Evolutionary conservation across 1,284 basidiomycete species (phyloP), one percentile per base, ranked within the genome.

Genomic region (Rhodotorula sp.): DNA sequence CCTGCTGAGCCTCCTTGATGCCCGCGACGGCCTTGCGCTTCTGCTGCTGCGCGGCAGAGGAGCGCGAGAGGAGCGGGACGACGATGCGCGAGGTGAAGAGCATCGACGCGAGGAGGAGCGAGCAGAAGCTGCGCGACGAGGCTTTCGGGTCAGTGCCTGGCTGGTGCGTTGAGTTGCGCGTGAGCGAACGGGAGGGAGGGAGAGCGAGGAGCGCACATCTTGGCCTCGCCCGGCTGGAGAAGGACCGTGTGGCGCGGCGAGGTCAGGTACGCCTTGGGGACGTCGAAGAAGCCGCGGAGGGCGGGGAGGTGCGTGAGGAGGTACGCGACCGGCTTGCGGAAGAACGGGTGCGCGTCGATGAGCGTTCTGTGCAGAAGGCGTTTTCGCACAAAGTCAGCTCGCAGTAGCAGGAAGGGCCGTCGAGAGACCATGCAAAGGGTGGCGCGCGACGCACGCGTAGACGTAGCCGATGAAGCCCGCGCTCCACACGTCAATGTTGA

Each of bases 261-360:
- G 27, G 65, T 53, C 23, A 71, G 49, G 75, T 77, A 77, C 25
- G 56, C 61, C 66, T 73, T 74, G 21, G 75, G 75, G 23, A 77
- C 53, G 66, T 70, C 46, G 60, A 76, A 16, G 34, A 67, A n/a
- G 12, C 27, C 17, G 48, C 27, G 34, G 45, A 71, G 58, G 34
- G 59, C 53, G 48, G 75, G 73, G 21, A 73, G 19, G 61, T 68
- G 67, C 21, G 44, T 54, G 61, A 73, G 52, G 46, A 71, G 21
- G 67, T 55, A 65, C 7, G 69, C n/a, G 59, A 71, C 73, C 17
- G 72, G 60, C 23, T 55, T 52, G 23, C 73, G 73, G 71, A 77
- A 77, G 58, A 73, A 57, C 7, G 75, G 75, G 59, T 77, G 75
- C 19, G 75, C 75, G 61, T 77, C 73, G 67, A 77, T 77, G 34